Evolutionary conservation across 805 yeast species (phyloP).

Genomic region (Barnettozyma wickerhamii): DNA sequence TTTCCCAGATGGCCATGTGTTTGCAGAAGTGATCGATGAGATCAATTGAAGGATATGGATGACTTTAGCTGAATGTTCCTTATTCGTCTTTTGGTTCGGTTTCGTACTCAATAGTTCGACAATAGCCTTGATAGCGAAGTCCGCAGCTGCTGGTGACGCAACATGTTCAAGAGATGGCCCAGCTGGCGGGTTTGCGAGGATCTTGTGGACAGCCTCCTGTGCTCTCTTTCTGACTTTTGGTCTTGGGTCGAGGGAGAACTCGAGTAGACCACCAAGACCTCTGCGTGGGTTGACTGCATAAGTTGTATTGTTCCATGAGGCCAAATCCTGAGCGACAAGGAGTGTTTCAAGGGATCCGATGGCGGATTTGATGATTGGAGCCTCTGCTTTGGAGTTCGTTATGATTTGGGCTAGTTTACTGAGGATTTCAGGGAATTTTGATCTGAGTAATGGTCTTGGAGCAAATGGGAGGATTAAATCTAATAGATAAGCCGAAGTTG

Average conservation of each 20-base stretch:
- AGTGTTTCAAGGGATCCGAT: constrained; percentile 82
- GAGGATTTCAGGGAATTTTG: constrained; percentile 74
- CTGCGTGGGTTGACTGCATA: constrained; percentile 62
- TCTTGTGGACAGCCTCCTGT: constrained; percentile 71
- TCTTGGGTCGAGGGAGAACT: constrained; percentile 77
- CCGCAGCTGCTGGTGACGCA: constrained; percentile 67
- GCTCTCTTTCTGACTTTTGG: constrained; percentile 97
- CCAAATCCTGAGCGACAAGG: constrained; percentile 72
- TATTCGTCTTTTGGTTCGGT: constrained; percentile 33
- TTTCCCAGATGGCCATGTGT: constrained; percentile 76
- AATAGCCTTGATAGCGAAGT: constrained; percentile 56
- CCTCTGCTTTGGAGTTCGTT: constrained; percentile 62
- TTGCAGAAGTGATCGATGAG: constrained; percentile 63
- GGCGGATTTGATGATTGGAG: constrained; percentile 78
- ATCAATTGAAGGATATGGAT: constrained; percentile 78
- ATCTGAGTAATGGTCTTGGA: constrained; percentile 62
- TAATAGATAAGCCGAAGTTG: constrained; percentile 73
- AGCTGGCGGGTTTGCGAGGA: constrained; percentile 63
- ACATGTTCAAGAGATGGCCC: constrained; percentile 78
- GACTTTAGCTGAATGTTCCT: constrained; percentile 50
- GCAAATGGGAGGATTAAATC: constrained; percentile 75
- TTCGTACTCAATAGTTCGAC: constrained; percentile 37
- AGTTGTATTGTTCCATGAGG: constrained; percentile 64
- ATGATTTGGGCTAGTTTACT: constrained; percentile 78
- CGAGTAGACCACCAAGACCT: constrained; percentile 74